Evolutionary conservation across 106 monocot genomes (phyloP).

Genomic region (Ottelia alismoides): DNA sequence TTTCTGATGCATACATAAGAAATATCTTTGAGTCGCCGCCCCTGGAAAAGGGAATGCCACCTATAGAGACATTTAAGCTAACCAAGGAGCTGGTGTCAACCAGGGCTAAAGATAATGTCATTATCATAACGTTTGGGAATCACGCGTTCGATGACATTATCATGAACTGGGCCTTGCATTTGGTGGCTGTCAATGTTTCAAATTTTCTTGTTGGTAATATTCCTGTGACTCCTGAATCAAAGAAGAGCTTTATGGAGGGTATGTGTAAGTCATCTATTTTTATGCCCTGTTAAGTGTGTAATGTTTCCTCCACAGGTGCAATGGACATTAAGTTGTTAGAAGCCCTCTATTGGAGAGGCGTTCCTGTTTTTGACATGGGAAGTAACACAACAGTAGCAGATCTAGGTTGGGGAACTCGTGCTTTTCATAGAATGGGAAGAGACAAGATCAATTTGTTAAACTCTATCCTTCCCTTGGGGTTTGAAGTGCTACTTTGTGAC

Average conservation of each 20-base stretch:
- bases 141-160: constrained; percentile 81
- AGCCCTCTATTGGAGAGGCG: constrained; percentile 71
- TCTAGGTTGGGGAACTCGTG: constrained; percentile 79
- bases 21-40: too few relatives aligned
- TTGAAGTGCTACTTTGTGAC: constrained; percentile 80
- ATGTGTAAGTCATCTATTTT: too few relatives aligned
- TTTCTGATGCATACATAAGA: too few relatives aligned
- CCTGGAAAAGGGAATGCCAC: constrained; percentile 32
- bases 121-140: constrained; percentile 82
- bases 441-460: constrained; percentile 75
- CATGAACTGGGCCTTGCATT: constrained; percentile 70
- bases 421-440: constrained; percentile 86
- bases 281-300: too few relatives aligned
- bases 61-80: constrained; percentile 32
- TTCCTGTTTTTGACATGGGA: constrained; percentile 92
- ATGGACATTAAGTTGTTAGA: constrained; percentile 71
- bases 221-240: not conserved
- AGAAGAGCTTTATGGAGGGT: not conserved
- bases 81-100: constrained; percentile 48
- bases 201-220: constrained; percentile 75
- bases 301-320: constrained; percentile 30
- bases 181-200: constrained; percentile 62
- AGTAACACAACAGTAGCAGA: constrained; percentile 59
- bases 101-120: constrained; percentile 53
- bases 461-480: constrained; percentile 63